Evolutionary conservation across 106 monocot genomes (phyloP).

Genomic region (Alisma plantagoaquatica): DNA sequence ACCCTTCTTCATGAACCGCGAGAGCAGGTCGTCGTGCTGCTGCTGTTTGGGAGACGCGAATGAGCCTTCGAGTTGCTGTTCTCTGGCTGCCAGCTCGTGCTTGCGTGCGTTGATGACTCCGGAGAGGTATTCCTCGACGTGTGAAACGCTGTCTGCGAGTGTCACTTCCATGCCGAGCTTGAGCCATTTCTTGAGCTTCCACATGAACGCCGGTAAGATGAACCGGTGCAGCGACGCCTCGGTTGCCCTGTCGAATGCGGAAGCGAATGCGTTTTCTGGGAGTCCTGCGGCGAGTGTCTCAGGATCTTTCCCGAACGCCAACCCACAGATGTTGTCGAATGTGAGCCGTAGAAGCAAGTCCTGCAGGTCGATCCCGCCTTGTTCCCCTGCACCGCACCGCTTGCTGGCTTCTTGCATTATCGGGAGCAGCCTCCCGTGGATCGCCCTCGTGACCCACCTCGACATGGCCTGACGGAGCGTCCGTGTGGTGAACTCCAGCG

Average conservation of each 20-base stretch:
- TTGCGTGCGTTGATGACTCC: conserved; percentile 56
- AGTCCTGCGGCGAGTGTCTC: conserved; percentile 55
- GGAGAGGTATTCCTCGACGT: conserved; percentile 33
- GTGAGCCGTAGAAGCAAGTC: conserved; percentile 25
- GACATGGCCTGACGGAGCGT: conserved; percentile 27
- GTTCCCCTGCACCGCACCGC: neutral
- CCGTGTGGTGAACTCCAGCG: conserved; percentile 26
- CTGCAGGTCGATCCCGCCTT: conserved; percentile 23
- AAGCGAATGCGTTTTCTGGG: conserved; percentile 36
- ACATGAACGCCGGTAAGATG: conserved; percentile 17
- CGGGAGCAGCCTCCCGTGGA: conserved; percentile 13
- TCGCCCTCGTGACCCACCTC: conserved; percentile 18
- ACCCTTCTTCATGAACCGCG: conserved; percentile 27
- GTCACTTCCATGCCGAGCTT: conserved; percentile 12
- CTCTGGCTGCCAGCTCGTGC: conserved; percentile 38
- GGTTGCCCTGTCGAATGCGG: conserved; percentile 21
- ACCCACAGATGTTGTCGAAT: conserved; percentile 75
- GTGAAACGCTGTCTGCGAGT: neutral
- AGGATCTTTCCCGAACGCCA: conserved; percentile 36
- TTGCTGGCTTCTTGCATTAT: conserved; percentile 8
- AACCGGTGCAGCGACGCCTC: conserved; percentile 23
- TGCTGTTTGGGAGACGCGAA: too few relatives aligned
- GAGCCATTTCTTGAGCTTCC: conserved; percentile 15
- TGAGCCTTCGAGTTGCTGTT: neutral
- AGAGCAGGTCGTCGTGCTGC: conserved; percentile 24